Evolutionary conservation across 2,329 filamentous ascomycete genomes (phyloP).

Genomic region (Exophiala xenobiotica): DNA sequence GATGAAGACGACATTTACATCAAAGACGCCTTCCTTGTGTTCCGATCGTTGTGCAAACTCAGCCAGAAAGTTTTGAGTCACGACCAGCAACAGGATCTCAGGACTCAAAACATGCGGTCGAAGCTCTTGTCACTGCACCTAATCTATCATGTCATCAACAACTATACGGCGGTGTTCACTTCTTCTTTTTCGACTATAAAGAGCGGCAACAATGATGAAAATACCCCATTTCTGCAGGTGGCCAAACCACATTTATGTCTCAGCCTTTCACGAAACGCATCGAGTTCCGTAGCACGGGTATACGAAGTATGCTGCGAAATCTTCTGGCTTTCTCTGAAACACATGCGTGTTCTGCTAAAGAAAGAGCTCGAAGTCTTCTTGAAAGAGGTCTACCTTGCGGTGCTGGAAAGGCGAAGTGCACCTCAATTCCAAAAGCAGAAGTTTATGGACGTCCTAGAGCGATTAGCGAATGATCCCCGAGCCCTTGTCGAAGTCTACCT

Average conservation of each 20-base stretch:
- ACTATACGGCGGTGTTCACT: slow-evolving; percentile 85
- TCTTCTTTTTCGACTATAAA: slow-evolving; percentile 90
- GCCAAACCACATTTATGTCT: slow-evolving; percentile 96
- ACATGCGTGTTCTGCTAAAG: slow-evolving; percentile 92
- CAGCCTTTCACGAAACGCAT: slow-evolving; percentile 90
- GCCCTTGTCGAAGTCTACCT: slow-evolving; percentile 93
- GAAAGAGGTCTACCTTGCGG: slow-evolving; percentile 93
- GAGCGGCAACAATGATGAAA: slow-evolving; percentile 76
- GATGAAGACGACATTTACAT: slow-evolving; percentile 91
- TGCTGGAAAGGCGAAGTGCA: slow-evolving; percentile 82
- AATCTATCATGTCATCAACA: slow-evolving; percentile 92
- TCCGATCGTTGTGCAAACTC: slow-evolving; percentile 94
- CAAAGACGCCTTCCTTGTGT: slow-evolving; percentile 93
- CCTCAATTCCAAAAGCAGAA: slow-evolving; percentile 89
- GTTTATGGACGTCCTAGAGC: slow-evolving; percentile 80
- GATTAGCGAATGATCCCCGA: slow-evolving; percentile 80
- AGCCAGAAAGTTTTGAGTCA: slow-evolving; percentile 87
- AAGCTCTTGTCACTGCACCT: slow-evolving; percentile 94
- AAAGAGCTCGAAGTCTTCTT: slow-evolving; percentile 98
- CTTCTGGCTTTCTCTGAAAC: slow-evolving; percentile 95
- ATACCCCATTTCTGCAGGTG: slow-evolving; percentile 88
- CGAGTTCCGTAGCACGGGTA: slow-evolving; percentile 85
- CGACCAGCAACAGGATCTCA: slow-evolving; percentile 89
- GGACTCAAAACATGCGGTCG: slow-evolving; percentile 93
- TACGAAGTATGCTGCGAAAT: slow-evolving; percentile 97